Base-by-base conservation (phyloP, 495 filamentous ascomycete genomes). In the Penicillium daleae region DNA sequence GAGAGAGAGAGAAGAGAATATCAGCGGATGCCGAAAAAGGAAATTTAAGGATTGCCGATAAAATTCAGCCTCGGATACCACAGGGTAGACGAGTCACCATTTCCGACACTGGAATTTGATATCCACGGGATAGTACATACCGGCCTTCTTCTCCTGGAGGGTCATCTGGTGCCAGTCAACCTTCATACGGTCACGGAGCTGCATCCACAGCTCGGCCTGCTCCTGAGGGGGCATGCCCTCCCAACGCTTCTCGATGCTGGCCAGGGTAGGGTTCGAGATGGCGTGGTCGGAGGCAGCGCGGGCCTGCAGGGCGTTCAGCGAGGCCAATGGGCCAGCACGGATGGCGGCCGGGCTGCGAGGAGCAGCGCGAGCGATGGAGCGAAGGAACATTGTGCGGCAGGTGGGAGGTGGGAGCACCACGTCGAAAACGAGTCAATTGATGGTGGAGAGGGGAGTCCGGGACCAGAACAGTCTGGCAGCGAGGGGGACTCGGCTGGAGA, bases 231-330 rank as follows among this genome's bases (percentile, higher is more conserved):
- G 93, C 91, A 99, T 91, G 59, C 75, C 85, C 83, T 99, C 95
- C 95, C 95, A 99, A 80, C 95, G 84, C 91, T 97, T 98, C 88
- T 99, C 95, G 74, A 99, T 97, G 80, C 96, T 89, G 77, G 92
- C 91, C 64, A 99, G 87, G 32, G 93, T 97, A 68, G 96, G 95
- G 83, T 97, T 99, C 64, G 92, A 91, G 81, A 99, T 95, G 72
- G 95, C 93, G 77, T 97, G 93, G 52, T 89, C 89, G 68, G 85
- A 82, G 60, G 84, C 85, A 73, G 82, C 80, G 68, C 90, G 87
- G 67, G 80, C 82, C 78, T 90, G 87, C 71, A 85, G 76, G 55
- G 68, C 66, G 57, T 75, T 78, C 70, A 77, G 59, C 67, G 71
- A 76, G 60, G 74, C 74, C 67, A 75, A 69, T 66, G 78, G 75